These are phyloP conservation scores for Eucalyptus victrix DNA, from an alignment of 345 rosid species.

Conservation along the genomic window DNA sequence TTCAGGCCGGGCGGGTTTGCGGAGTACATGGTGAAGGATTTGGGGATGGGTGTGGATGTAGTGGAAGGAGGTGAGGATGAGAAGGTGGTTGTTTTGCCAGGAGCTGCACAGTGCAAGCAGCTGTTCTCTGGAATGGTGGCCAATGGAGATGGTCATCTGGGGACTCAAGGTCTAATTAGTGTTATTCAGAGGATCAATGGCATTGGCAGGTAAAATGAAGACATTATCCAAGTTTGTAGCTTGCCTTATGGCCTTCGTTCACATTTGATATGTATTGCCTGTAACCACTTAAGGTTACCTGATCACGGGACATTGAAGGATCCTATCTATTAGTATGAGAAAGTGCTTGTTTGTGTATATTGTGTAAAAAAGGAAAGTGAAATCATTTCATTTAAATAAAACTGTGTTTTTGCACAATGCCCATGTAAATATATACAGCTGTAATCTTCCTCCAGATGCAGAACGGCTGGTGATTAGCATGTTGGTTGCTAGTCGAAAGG, in stretches of 20 bases:
- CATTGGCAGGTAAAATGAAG: not conserved
- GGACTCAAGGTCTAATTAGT: constrained; percentile 62
- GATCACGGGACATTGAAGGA: not conserved
- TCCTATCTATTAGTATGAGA: not conserved
- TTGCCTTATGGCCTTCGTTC: not conserved
- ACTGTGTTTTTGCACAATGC: not conserved
- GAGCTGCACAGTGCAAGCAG: constrained; percentile 71
- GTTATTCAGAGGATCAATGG: constrained; percentile 70
- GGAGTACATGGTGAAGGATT: constrained; percentile 80
- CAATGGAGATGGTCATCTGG: constrained; percentile 62
- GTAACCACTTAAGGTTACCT: not conserved
- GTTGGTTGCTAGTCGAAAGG: not conserved
- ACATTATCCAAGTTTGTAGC: not conserved
- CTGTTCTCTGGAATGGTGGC: constrained; percentile 75
- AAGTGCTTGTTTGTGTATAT: not conserved
- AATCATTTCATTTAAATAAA: not conserved
- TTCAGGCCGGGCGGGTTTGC: constrained; percentile 61
- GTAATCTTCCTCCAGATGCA: not conserved
- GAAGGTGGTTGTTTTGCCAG: constrained; percentile 35
- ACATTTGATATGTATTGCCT: not conserved
- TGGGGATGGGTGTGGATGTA: constrained; percentile 63
- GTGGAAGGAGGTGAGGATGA: constrained; percentile 31
- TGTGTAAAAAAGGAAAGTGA: not conserved
- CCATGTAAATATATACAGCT: not conserved
- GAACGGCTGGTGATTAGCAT: not conserved